Evolutionary conservation across 179 eudicot species (phyloP), one percentile per base, ranked within the genome.

Genomic region (Drosera spatulata): DNA sequence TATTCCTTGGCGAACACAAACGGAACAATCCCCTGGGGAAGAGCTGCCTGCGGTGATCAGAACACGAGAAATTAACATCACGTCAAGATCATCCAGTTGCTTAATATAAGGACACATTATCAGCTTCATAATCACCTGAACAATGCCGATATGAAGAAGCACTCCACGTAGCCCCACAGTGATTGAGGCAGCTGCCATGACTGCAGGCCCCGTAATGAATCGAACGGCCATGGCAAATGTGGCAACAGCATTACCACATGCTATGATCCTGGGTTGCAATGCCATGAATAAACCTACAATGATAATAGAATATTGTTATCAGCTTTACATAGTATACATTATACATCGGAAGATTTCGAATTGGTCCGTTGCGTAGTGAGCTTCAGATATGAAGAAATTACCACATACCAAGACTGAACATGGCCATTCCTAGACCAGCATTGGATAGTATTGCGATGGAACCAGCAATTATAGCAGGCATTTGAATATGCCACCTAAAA

Each of bases 1-100:
- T 22, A 22, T 22, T 22, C 33, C 33, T 22, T 22, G 33, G 33
- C 33, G 33, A 22, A 22, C 33, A 22, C 33, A 22, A 22, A 22
- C 33, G 33, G 33, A 12, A 86, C 84, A 40, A 90, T 82, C 61
- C 91, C 95, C 66, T 87, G 91, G 2, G 95, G 97, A 13, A 87
- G 82, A 56, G 89, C 82, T 9, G 95, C 91, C 97, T 89, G 68
- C 33, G 33, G 33, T 22, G 33, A 22, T 22, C 45, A 58, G 53
- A 50, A 50, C 5, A 50, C 13, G 13, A 50, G 12, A 46, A 46
- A 22, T 1, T 22, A 22, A 22, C 33, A 22, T 22, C 33, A 22
- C 33, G 50, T 2, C 50, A 46, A 2, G 11, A 22, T 22, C 33
- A 22, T 22, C 33, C 33, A 22, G 33, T 22, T 22, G 1, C 33